Evolutionary conservation across 1,284 basidiomycete species (phyloP), one percentile per base, ranked within the genome.

Genomic region (Wallemia hederae): DNA sequence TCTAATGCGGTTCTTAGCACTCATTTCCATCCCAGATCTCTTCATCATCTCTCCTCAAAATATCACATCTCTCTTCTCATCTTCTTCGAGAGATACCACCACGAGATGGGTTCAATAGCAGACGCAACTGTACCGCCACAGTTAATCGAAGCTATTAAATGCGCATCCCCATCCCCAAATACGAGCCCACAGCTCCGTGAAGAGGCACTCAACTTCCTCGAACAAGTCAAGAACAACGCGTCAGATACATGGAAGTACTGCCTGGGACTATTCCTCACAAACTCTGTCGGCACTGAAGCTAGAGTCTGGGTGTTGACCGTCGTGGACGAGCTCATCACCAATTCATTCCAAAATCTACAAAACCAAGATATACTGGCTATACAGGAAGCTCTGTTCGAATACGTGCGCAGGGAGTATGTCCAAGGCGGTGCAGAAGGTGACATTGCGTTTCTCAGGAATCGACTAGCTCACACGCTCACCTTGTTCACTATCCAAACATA

Each of bases 401-500:
- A 88, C 66, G 80, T 88, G 62, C 80, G 80, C 69, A 76, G 79
- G 27, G 85, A 89, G 73, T 89, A 83, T 71, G 75, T 83, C 33
- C 75, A 76, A 64, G 85, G 86, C 29, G 69, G 77, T 29, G 83
- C 84, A 61, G 85, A 89, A 72, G 76, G 78, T 33, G 77, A 75
- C 63, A 78, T 82, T 60, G 11, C 65, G 88, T 87, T 83, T 72
- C 72, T 94, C 62, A 81, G 90, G 68, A 99, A 99, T 77, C 98
- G 98, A 72, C 86, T 97, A 70, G 88, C 90, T 19, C 91, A 96
- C 74, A 92, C 90, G n/a, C 76, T 97, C 58, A 85, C 92, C 0
- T 78, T 96, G 62, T 81, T 98, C 70, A 92, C 98, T 73, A 78
- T 97, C 59, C 83, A 83, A 73, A 82, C 85, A 17, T 94, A 94